Percentiles rank a stretch among this genome's conserved stretches.
These are phyloP conservation scores for Aurifilum marmelostoma DNA, from an alignment of 2,329 filamentous ascomycete genomes.

Conservation along the genomic window DNA sequence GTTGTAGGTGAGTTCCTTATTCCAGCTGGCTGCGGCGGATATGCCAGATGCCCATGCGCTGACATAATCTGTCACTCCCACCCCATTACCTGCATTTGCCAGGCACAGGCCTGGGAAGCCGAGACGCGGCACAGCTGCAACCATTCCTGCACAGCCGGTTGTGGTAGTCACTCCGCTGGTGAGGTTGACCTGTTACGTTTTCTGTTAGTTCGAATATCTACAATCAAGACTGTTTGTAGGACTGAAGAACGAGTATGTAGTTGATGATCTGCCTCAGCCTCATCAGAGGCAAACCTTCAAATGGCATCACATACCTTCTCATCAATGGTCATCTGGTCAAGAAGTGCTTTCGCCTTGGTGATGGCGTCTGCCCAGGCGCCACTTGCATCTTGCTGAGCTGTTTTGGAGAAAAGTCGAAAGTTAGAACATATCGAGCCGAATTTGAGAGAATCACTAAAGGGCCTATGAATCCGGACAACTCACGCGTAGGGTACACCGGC, in stretches of 20 bases:
- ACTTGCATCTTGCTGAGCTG: conserved; percentile 10
- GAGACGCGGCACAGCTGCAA: conserved; percentile 55
- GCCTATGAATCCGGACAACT: too few species aligned
- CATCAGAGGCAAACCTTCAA: too few species aligned
- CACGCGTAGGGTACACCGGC: conserved; percentile 14
- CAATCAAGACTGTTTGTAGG: neutral
- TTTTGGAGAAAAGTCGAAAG: neutral
- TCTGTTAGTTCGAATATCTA: neutral
- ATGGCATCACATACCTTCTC: conserved; percentile 58
- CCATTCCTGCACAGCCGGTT: conserved; percentile 56
- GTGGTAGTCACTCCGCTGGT: conserved; percentile 59
- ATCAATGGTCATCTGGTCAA: conserved; percentile 67
- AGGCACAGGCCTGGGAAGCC: conserved; percentile 65
- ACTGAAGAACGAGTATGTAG: too few species aligned
- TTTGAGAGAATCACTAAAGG: too few species aligned
- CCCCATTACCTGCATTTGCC: conserved; percentile 72
- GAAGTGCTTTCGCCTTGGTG: conserved; percentile 65
- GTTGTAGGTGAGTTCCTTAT: conserved; percentile 65
- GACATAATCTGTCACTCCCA: conserved; percentile 68
- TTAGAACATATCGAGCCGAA: neutral
- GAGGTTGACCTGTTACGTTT: conserved; percentile 62
- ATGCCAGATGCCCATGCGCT: conserved; percentile 73
- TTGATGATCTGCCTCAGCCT: too few species aligned
- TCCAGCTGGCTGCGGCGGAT: conserved; percentile 74
- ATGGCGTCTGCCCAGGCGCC: conserved; percentile 64